A percentile compares a stretch with the other conserved stretches of the same genome.
These are phyloP conservation scores for Arabis alpina DNA, from an alignment of 345 rosid species.

Conservation along the genomic window DNA sequence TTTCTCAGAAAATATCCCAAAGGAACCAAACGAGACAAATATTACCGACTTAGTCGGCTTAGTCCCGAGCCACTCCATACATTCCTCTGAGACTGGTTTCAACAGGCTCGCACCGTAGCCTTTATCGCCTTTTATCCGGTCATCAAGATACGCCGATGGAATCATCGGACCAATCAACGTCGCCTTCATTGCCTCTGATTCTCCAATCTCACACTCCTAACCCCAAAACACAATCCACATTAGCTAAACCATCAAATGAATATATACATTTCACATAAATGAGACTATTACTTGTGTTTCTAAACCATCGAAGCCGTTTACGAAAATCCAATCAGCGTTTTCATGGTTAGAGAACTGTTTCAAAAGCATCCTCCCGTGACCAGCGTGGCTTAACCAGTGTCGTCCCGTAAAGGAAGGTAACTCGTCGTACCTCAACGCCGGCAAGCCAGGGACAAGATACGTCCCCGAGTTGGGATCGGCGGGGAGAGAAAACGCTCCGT, in stretches of 20 bases:
- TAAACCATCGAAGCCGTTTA: conserved; percentile 58
- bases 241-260: not conserved
- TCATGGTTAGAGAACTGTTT: conserved; percentile 60
- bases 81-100: conserved; percentile 64
- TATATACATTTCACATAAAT: not conserved
- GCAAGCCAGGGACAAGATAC: conserved; percentile 54
- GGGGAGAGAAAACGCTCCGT: conserved; percentile 52
- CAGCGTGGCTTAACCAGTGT: conserved; percentile 52
- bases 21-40: conserved; percentile 73
- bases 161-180: conserved; percentile 79
- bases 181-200: conserved; percentile 57
- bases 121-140: conserved; percentile 53
- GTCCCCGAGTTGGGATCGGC: conserved; percentile 45
- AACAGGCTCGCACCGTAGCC: conserved; percentile 74
- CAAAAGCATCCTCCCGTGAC: conserved; percentile 59
- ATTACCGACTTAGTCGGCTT: conserved; percentile 56
- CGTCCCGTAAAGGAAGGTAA: conserved; percentile 59
- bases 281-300: conserved; percentile 53
- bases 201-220: conserved; percentile 49
- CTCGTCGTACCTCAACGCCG: conserved; percentile 53
- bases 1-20: conserved; percentile 54
- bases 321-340: conserved; percentile 65
- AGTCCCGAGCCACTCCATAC: conserved; percentile 62
- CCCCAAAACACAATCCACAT: conserved; percentile 22
- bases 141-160: conserved; percentile 63